Base-by-base conservation (phyloP, 2,329 filamentous ascomycete species). In the Coniochaeta ligniaria region DNA sequence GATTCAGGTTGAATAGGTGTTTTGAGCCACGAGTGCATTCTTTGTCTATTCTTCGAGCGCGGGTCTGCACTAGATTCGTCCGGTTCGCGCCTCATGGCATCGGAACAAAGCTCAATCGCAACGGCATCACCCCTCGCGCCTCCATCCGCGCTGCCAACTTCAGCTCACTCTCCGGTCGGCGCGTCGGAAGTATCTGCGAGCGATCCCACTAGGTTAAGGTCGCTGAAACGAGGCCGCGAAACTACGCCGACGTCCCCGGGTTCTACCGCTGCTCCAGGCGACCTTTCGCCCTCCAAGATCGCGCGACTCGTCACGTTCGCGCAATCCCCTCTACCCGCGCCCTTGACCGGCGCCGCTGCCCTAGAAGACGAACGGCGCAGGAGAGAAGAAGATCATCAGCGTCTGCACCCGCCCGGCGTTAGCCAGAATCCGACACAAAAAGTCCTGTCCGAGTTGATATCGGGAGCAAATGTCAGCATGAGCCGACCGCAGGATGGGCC, bases 401-500 rank as follows among this genome's bases (percentile, higher is more conserved):
- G 70, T 59, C 71, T 72, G 58, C 75, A 76, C 58, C 73, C 75
- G 59, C 72, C 75, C 41, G 76, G 75, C 38, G 77, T 75, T 57
- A 83, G 76, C 68, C 80, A 84, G 45, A 83, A 83, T 59, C 79
- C 82, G 22, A 76, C 76, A n/a, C 81, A 83, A 59, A 78, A 75
- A 62, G 81, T 78, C 35, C 72, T 86, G 33, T 75, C 78, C 24
- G 81, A 81, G 22, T 74, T 86, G 56, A 78, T 85, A 74, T 80
- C 82, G 38, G 79, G 79, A 52, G 78, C 75, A 60, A 76, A 78
- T 26, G 73, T 80, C 63, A 76, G 76, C 56, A 81, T 86, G 75
- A 85, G 81, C 69, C 82, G 81, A 62, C 74, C 81, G n/a, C 75
- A 79, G 60, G 83, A 85, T 70, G 78, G 76, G 63, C 78, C 80